Evolutionary conservation across 2,329 filamentous ascomycete species (phyloP).

Genomic region (Corinectria fuckeliana): DNA sequence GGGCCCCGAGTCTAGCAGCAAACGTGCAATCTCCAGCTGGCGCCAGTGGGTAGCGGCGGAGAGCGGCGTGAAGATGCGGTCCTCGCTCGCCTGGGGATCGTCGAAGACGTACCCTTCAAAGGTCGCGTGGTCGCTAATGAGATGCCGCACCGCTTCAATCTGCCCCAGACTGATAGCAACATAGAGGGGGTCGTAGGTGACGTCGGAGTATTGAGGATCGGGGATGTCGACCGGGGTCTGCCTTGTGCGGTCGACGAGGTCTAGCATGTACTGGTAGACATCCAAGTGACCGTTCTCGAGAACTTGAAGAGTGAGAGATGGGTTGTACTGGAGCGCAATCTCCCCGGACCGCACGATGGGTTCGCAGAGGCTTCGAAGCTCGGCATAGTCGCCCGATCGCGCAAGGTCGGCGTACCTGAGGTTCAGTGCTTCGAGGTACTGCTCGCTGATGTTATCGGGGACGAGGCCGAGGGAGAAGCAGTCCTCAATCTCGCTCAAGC

Average conservation of each 20-base stretch:
- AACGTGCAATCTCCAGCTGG: slow-evolving; percentile 29
- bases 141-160: slow-evolving; percentile 12
- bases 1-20: slow-evolving; percentile 28
- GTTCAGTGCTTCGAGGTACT: slow-evolving; percentile 30
- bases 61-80: slow-evolving; percentile 37
- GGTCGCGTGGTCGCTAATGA: slow-evolving; percentile 25
- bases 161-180: slow-evolving; percentile 40
- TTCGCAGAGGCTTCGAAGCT: slow-evolving; percentile 37
- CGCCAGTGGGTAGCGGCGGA: slow-evolving; percentile 39
- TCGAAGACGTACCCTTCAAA: slow-evolving; percentile 35
- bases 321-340: slow-evolving; percentile 33
- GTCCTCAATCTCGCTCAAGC: slow-evolving; percentile 38
- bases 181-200: slow-evolving; percentile 39
- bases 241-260: slow-evolving; percentile 36
- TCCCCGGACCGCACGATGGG: slow-evolving; percentile 38
- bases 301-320: slow-evolving; percentile 33
- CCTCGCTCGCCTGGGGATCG: slow-evolving; percentile 1
- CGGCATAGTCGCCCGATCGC: slow-evolving; percentile 32
- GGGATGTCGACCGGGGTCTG: slow-evolving; percentile 6
- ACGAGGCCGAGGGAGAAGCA: slow-evolving; percentile 37
- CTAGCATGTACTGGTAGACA: slow-evolving; percentile 39
- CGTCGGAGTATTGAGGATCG: slow-evolving; percentile 28
- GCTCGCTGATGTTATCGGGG: slow-evolving; percentile 22
- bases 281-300: slow-evolving; percentile 33
- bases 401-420: slow-evolving; percentile 31